A percentile compares a stretch with the other conserved stretches of the same genome.
phyloP scores from a whole-genome alignment of 495 filamentous ascomycete genomes.

The Xylaria grammica region DNA sequence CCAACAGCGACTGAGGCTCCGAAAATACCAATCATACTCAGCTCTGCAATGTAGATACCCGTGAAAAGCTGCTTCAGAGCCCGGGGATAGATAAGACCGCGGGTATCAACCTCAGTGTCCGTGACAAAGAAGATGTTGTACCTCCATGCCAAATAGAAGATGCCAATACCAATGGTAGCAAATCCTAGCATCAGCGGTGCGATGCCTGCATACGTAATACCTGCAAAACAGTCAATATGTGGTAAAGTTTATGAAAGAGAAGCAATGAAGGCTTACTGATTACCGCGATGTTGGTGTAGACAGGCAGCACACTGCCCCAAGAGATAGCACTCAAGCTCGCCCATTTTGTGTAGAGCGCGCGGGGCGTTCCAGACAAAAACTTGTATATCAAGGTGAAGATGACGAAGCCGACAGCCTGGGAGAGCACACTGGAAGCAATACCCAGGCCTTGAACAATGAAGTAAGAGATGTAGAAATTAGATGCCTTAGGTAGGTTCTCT shows the following conservation, averaged over 20 bases:
- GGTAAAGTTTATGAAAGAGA: not conserved
- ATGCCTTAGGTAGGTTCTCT: conserved; percentile 74
- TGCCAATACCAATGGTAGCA: conserved; percentile 77
- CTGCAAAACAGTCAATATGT: conserved; percentile 41
- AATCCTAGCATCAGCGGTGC: conserved; percentile 90
- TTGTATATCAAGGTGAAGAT: conserved; percentile 79
- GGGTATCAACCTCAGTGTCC: conserved; percentile 84
- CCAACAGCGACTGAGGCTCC: conserved; percentile 72
- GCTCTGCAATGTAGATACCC: conserved; percentile 81
- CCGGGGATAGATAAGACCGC: conserved; percentile 83
- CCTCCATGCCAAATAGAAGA: conserved; percentile 92
- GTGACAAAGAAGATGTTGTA: conserved; percentile 96
- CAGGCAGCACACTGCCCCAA: conserved; percentile 90
- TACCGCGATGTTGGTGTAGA: conserved; percentile 82
- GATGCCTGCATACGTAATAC: conserved; percentile 88
- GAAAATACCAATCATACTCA: conserved; percentile 92
- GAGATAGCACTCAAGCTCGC: conserved; percentile 65
- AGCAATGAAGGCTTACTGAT: conserved; percentile 63
- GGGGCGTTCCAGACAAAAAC: conserved; percentile 60
- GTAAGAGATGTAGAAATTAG: conserved; percentile 95
- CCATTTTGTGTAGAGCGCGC: conserved; percentile 66
- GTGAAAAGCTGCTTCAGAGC: conserved; percentile 92
- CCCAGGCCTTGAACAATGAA: conserved; percentile 92
- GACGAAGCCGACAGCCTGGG: conserved; percentile 79
- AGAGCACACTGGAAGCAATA: conserved; percentile 74